Evolutionary conservation across 2,329 filamentous ascomycete species (phyloP).

Genomic region (Pseudogymnoascus pannorum): DNA sequence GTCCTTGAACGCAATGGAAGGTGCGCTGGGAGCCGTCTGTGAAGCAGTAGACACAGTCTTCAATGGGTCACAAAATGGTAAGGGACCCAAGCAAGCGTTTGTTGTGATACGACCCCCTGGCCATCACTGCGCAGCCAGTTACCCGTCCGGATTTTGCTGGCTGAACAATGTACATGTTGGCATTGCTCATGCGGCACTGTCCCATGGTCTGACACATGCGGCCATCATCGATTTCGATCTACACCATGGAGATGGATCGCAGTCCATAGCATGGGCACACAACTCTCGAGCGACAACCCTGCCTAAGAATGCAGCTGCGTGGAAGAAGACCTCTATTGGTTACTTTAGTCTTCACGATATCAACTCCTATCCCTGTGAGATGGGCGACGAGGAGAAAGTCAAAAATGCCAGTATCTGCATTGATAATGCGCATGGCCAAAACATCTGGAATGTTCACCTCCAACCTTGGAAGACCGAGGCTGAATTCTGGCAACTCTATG

Average conservation of each 20-base stretch:
- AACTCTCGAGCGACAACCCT: conserved; percentile 62
- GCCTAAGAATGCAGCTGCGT: conserved; percentile 62
- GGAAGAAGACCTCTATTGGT: conserved; percentile 82
- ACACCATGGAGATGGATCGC: conserved; percentile 92
- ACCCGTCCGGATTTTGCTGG: conserved; percentile 96
- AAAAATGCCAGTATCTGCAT: conserved; percentile 91
- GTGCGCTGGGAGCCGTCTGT: conserved; percentile 84
- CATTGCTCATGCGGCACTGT: conserved; percentile 80
- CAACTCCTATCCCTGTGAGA: conserved; percentile 95
- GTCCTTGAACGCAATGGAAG: conserved; percentile 80
- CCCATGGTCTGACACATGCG: conserved; percentile 83
- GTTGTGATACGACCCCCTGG: conserved; percentile 89
- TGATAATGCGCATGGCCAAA: conserved; percentile 89
- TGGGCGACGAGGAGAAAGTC: conserved; percentile 87
- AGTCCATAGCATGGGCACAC: conserved; percentile 85
- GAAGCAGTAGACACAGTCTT: conserved; percentile 89
- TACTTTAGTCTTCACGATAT: conserved; percentile 98
- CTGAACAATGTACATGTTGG: conserved; percentile 97
- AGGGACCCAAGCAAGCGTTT: conserved; percentile 69
- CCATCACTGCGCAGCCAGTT: conserved; percentile 85
- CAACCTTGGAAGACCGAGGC: conserved; percentile 74
- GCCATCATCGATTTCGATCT: conserved; percentile 90
- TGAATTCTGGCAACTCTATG: conserved; percentile 88
- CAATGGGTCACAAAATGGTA: conserved; percentile 35
- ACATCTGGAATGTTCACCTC: conserved; percentile 92